Evolutionary conservation across 805 yeast genomes (phyloP), one percentile per base, ranked within the genome.

Genomic region (Kluyveromyces starmeri): DNA sequence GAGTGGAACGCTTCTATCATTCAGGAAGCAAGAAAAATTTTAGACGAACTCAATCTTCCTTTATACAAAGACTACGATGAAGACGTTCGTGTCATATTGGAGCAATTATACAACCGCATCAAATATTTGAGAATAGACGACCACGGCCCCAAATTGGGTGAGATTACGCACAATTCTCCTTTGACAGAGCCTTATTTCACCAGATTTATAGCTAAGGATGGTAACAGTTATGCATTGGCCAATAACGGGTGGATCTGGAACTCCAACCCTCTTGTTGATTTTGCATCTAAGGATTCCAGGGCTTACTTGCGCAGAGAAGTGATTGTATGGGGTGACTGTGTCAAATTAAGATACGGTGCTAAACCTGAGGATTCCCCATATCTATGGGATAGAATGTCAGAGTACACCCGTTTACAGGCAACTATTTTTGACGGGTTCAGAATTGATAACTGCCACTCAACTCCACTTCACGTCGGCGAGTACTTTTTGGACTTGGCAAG

Each of bases 161-260:
- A 69, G 24, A 66, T 84, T 31, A 70, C 73, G 10, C 56, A 59
- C 4, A 47, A 62, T 3, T 51, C 61, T 3, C 95, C 95, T 0
- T 64, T 89, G 24, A 72, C 83, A 2, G 97, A 89, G 57, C 77
- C 88, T 4, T 89, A 89, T 58, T 89, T 92, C 56, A 85, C 96
- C 2, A 65, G 86, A 39, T 74, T 88, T 45, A 53, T 46, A 2
- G 55, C 60, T 0, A 51, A 51, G 3, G 64, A 65, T 31, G 89
- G 86, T 3, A 65, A 69, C 24, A 62, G 68, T 1, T 78, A 77
- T 62, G 78, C 83, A 7, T 63, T 89, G 39, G 97, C 95, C 3
- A 92, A 92, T 53, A 89, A 92, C 51, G 98, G 98, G 30, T 89
- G 97, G 96, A 85, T 92, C 37, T 89, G 98, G 98, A 88, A 84